These are phyloP conservation scores for Lactarius indigo DNA, from an alignment of 768 basidiomycete species.

Conservation along the genomic window DNA sequence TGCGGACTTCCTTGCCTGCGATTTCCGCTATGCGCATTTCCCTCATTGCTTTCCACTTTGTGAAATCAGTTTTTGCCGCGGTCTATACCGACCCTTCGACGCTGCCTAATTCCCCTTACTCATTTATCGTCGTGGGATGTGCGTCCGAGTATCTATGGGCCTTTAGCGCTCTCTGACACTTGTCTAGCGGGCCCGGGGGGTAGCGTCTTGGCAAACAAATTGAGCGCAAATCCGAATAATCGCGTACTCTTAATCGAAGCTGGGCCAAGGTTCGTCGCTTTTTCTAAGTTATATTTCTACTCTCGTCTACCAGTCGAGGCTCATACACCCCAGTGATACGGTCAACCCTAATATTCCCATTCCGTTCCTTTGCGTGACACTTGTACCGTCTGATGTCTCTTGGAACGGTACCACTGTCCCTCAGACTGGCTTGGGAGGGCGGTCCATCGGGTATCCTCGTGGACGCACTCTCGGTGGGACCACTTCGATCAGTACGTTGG, in stretches of 20 bases:
- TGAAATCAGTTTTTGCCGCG: not conserved
- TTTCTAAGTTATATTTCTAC: too few species aligned
- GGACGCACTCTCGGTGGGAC: constrained; percentile 25
- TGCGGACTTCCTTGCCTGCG: not conserved
- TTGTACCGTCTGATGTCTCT: not conserved
- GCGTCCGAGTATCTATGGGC: too few species aligned
- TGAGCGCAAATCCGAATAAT: too few species aligned
- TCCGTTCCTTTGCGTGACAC: too few species aligned
- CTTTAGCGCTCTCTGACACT: too few species aligned
- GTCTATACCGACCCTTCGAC: not conserved
- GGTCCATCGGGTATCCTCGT: constrained; percentile 24
- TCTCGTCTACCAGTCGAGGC: too few species aligned
- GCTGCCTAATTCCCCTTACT: not conserved
- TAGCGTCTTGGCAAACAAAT: too few species aligned
- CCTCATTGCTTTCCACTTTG: not conserved
- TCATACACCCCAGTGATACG: too few species aligned
- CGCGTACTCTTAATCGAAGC: too few species aligned
- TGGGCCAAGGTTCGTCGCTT: too few species aligned
- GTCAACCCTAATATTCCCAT: too few species aligned
- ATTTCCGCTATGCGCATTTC: not conserved
- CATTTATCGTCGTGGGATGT: constrained; percentile 2
- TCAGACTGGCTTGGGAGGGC: constrained; percentile 14
- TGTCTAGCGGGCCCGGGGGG: too few species aligned
- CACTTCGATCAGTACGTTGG: constrained; percentile 22
- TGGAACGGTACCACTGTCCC: constrained; percentile 25